phyloP scores from a whole-genome alignment of 345 rosid genomes.

The sweet orange (Citrus sinensis) region DNA sequence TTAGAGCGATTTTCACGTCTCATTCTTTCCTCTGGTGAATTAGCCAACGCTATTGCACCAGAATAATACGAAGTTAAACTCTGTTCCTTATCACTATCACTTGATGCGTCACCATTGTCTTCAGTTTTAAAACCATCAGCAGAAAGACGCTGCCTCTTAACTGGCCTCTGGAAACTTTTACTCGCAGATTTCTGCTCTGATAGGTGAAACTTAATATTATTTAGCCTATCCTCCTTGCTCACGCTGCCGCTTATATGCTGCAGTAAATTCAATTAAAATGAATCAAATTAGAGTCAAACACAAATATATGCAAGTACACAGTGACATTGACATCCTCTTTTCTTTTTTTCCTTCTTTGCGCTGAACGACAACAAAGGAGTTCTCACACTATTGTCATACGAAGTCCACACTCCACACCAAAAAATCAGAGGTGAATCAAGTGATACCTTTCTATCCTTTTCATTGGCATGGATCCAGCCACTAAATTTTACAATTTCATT shows the following conservation, averaged over 20 bases:
- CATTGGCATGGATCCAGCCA: conserved; percentile 46
- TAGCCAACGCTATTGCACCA: conserved; percentile 61
- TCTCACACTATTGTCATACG: neutral
- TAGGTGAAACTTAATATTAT: conserved; percentile 33
- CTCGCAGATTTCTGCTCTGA: conserved; percentile 48
- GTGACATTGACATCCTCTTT: neutral
- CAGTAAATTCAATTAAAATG: conserved; percentile 9
- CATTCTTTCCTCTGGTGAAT: conserved; percentile 84
- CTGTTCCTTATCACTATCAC: conserved; percentile 94
- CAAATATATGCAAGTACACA: conserved; percentile 4
- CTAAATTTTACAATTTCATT: conserved; percentile 49
- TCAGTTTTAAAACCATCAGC: conserved; percentile 39
- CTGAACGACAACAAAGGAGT: neutral
- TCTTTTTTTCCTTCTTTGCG: neutral
- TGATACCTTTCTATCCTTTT: conserved; percentile 60
- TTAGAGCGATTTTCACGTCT: conserved; percentile 90
- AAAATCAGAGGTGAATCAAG: neutral
- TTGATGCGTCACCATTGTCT: conserved; percentile 73
- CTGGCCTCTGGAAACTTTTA: conserved; percentile 58
- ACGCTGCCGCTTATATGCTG: conserved; percentile 47
- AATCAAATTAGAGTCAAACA: conserved; percentile 9
- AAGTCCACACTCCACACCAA: neutral
- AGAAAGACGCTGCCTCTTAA: conserved; percentile 71
- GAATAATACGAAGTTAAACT: conserved; percentile 72
- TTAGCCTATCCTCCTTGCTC: conserved; percentile 49